These are phyloP conservation scores for Arabidopsis arenosa DNA, from an alignment of 345 rosid genomes.

Conservation along the genomic window DNA sequence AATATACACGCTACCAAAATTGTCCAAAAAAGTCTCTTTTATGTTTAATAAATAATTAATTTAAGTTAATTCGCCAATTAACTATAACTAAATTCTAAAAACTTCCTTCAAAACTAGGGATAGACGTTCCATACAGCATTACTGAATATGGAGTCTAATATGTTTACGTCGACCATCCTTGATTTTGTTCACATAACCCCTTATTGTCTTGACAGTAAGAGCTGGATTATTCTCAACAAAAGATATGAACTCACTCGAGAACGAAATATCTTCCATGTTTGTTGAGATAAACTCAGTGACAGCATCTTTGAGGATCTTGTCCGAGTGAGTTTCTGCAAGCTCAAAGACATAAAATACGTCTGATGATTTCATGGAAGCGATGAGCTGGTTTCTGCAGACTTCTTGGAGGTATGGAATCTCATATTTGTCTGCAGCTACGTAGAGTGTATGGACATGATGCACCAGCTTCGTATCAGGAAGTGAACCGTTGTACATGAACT, in stretches of 20 bases:
- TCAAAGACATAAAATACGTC: too few relatives aligned
- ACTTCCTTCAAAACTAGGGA: too few relatives aligned
- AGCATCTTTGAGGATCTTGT: neutral
- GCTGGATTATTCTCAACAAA: neutral
- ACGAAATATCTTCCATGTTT: conserved; percentile 40
- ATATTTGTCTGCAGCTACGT: conserved; percentile 3
- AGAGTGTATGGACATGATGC: neutral
- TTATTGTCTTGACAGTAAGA: neutral
- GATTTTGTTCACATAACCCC: neutral
- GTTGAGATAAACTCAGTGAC: neutral
- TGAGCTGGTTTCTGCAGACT: neutral
- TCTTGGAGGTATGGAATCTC: neutral
- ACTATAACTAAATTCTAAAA: too few relatives aligned
- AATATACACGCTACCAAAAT: too few relatives aligned
- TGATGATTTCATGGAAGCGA: neutral
- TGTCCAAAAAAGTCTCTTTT: too few relatives aligned
- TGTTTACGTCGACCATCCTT: neutral
- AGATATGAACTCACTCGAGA: neutral
- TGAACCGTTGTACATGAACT: neutral
- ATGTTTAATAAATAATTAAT: too few relatives aligned
- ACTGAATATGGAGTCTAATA: too few relatives aligned
- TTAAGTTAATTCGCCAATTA: too few relatives aligned
- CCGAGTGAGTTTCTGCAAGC: neutral
- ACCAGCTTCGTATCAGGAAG: neutral
- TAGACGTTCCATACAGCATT: too few relatives aligned